Evolutionary conservation across 1,284 basidiomycete genomes (phyloP).

Genomic region (Ustilago xerochloae): DNA sequence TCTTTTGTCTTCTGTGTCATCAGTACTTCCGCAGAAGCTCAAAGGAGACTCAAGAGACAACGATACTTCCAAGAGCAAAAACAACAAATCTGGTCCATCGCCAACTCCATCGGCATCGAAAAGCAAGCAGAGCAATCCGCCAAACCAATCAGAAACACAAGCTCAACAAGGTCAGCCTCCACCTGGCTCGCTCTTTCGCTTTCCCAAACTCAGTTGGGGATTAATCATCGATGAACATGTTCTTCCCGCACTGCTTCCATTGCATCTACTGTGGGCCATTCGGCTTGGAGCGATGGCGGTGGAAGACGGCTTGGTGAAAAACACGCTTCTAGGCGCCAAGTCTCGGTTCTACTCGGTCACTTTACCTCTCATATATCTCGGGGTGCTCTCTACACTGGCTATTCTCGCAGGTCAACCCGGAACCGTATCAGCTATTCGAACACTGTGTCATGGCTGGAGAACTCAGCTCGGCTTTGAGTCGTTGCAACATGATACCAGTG

Average conservation of each 20-base stretch:
- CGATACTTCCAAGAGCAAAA: background rate
- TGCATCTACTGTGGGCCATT: conserved; percentile 46
- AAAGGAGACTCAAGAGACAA: background rate
- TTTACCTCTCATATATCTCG: conserved; percentile 39
- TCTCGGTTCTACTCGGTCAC: conserved; percentile 34
- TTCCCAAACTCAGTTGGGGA: conserved; percentile 46
- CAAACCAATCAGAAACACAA: too few relatives aligned
- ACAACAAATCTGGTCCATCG: conserved; percentile 9
- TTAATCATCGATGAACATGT: conserved; percentile 42
- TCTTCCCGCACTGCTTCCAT: conserved; percentile 34
- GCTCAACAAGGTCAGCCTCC: conserved; percentile 31
- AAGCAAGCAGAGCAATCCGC: background rate
- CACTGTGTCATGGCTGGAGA: conserved; percentile 20
- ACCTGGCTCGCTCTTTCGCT: conserved; percentile 44
- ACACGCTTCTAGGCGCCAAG: conserved; percentile 27
- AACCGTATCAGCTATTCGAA: conserved; percentile 3
- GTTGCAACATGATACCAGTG: background rate
- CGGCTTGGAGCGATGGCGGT: conserved; percentile 41
- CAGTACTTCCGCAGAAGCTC: background rate
- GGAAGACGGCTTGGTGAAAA: conserved; percentile 45
- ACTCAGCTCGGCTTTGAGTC: conserved; percentile 17
- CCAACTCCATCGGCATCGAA: conserved; percentile 14
- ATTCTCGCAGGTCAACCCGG: conserved; percentile 22
- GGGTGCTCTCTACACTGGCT: conserved; percentile 18
- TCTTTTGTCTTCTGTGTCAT: conserved; percentile 2